Evolutionary conservation across 148 eudicot species (phyloP).

Genomic region (Rhododendron simsii): DNA sequence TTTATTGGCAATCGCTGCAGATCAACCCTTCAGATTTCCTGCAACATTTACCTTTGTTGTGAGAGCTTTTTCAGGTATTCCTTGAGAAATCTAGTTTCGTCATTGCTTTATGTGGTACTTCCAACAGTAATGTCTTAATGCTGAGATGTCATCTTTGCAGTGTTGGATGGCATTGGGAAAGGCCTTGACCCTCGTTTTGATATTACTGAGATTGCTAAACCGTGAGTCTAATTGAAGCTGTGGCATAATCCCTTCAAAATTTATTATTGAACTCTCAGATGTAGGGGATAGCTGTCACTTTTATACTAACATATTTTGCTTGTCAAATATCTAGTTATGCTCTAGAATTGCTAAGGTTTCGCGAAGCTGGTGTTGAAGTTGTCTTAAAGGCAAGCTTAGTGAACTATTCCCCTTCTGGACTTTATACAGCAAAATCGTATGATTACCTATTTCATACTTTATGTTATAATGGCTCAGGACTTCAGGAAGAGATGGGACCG

Average conservation of each 20-base stretch:
- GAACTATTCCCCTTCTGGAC: slow-evolving; percentile 2
- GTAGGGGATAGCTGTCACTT: not conserved
- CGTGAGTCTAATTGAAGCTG: slow-evolving; percentile 50
- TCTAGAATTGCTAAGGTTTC: slow-evolving; percentile 82
- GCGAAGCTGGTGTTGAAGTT: slow-evolving; percentile 97
- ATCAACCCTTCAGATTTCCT: slow-evolving; percentile 97
- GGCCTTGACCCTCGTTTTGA: slow-evolving; percentile 99
- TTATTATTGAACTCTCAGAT: not conserved
- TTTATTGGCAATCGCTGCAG: slow-evolving; percentile 86
- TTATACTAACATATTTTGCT: slow-evolving; percentile 5
- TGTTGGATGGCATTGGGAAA: slow-evolving; percentile 97
- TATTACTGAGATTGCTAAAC: slow-evolving; percentile 96
- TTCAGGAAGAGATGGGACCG: slow-evolving; percentile 88
- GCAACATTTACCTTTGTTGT: slow-evolving; percentile 53
- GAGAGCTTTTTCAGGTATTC: slow-evolving; percentile 37
- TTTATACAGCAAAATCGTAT: not conserved
- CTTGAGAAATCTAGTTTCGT: not conserved
- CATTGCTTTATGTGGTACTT: not conserved
- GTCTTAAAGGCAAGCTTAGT: slow-evolving; percentile 49
- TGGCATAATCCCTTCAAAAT: not conserved
- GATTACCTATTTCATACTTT: not conserved
- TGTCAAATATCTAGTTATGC: slow-evolving; percentile 61
- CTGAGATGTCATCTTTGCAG: slow-evolving; percentile 30
- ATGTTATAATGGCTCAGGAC: slow-evolving; percentile 50
- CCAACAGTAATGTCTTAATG: not conserved